Conservation (phyloP, 169 alveolate genomes). For the Plasmodium blacklocki region DNA sequence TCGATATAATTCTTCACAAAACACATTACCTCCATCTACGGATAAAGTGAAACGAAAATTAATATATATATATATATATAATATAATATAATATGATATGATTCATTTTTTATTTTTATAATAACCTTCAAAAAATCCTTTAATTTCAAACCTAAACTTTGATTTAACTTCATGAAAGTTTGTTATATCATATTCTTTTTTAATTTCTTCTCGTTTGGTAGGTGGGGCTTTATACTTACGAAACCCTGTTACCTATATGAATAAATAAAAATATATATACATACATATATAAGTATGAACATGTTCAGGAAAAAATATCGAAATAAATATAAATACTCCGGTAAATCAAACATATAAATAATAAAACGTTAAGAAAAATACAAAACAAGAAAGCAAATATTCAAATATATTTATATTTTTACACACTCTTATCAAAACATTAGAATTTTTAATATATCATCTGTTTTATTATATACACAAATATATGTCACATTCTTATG, state of each 20-base stretch:
- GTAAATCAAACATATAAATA: background rate
- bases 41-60: background rate
- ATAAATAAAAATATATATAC: background rate
- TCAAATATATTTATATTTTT: background rate
- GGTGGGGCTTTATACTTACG: constrained; percentile 50
- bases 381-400: too few relatives aligned
- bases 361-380: too few relatives aligned
- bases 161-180: constrained; percentile 69
- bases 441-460: background rate
- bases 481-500: too few relatives aligned
- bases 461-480: background rate
- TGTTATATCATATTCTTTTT: constrained; percentile 58
- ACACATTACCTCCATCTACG: constrained; percentile 42
- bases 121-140: constrained; percentile 58
- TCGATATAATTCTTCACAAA: constrained; percentile 56
- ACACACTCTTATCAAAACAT: background rate
- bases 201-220: constrained; percentile 43
- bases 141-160: constrained; percentile 51
- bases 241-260: constrained; percentile 67
- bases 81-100: background rate
- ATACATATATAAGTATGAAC: background rate
- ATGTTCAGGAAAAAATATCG: background rate
- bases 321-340: background rate
- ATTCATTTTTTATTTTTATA: background rate
- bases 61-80: background rate